Evolutionary conservation across 495 filamentous ascomycete species (phyloP).

Genomic region (Xylaria venustula): DNA sequence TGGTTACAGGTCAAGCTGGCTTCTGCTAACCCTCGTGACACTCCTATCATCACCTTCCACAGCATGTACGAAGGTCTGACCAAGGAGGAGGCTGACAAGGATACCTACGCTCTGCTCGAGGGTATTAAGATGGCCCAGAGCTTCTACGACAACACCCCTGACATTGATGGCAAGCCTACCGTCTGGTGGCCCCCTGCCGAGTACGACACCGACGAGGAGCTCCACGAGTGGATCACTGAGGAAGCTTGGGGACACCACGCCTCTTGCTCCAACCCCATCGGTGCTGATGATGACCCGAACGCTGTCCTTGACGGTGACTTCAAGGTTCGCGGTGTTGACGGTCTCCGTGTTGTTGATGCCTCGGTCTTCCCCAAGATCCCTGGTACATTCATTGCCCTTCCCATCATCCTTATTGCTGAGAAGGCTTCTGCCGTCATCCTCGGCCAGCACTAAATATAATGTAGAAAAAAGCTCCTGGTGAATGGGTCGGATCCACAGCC

Average conservation of each 20-base stretch:
- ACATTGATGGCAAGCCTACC: slow-evolving; percentile 46
- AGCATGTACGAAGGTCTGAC: slow-evolving; percentile 45
- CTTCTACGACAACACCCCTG: slow-evolving; percentile 41
- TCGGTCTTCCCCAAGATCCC: slow-evolving; percentile 53
- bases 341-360: slow-evolving; percentile 62
- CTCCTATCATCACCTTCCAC: slow-evolving; percentile 53
- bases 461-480: no score
- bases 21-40: slow-evolving; percentile 54
- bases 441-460: background rate
- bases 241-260: slow-evolving; percentile 62
- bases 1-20: slow-evolving; percentile 34
- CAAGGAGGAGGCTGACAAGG: slow-evolving; percentile 20
- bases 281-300: slow-evolving; percentile 50
- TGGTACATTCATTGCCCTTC: slow-evolving; percentile 45
- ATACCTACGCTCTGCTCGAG: slow-evolving; percentile 42
- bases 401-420: slow-evolving; percentile 54
- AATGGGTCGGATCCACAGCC: no score
- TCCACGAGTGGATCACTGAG: slow-evolving; percentile 49
- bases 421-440: slow-evolving; percentile 55
- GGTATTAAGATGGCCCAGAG: slow-evolving; percentile 39
- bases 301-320: slow-evolving; percentile 60
- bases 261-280: slow-evolving; percentile 57
- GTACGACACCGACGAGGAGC: slow-evolving; percentile 35
- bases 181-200: slow-evolving; percentile 47
- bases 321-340: slow-evolving; percentile 51